Evolutionary conservation across 163 green algal species (phyloP).

Genomic region (Scenedesmus sp.): DNA sequence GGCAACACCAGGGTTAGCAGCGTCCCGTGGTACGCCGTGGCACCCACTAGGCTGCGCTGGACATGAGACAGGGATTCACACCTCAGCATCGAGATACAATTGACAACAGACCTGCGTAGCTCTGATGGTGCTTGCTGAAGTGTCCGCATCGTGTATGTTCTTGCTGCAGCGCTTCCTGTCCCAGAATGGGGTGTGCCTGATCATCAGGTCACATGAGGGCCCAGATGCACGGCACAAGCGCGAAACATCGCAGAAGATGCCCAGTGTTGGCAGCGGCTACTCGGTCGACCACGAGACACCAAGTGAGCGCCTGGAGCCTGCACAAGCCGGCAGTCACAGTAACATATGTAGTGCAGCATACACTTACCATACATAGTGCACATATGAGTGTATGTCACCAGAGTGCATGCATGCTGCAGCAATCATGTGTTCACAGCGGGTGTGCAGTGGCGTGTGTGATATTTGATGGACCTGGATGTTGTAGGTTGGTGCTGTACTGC

Average conservation of each 20-base stretch:
- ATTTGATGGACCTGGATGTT: no score
- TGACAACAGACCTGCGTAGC: neutral
- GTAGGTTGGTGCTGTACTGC: no score
- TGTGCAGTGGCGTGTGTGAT: no score
- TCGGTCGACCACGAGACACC: constrained; percentile 88
- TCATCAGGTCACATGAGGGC: constrained; percentile 96
- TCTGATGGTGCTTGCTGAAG: neutral
- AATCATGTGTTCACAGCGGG: no score
- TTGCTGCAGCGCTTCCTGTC: constrained; percentile 82
- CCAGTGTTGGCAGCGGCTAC: constrained; percentile 81
- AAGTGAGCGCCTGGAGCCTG: neutral
- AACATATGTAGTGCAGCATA: no score
- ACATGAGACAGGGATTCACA: neutral
- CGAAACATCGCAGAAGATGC: constrained; percentile 5
- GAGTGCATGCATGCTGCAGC: no score
- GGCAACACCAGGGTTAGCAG: neutral
- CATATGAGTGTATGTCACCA: no score
- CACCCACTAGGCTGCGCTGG: neutral
- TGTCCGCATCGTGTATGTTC: neutral
- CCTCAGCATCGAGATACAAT: neutral
- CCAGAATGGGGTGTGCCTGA: constrained; percentile 84
- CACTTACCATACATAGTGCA: no score
- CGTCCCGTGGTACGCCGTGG: neutral
- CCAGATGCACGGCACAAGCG: constrained; percentile 88
- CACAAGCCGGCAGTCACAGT: neutral